phyloP scores from a whole-genome alignment of 129 eudicot species.

The Cynara cardunculus region DNA sequence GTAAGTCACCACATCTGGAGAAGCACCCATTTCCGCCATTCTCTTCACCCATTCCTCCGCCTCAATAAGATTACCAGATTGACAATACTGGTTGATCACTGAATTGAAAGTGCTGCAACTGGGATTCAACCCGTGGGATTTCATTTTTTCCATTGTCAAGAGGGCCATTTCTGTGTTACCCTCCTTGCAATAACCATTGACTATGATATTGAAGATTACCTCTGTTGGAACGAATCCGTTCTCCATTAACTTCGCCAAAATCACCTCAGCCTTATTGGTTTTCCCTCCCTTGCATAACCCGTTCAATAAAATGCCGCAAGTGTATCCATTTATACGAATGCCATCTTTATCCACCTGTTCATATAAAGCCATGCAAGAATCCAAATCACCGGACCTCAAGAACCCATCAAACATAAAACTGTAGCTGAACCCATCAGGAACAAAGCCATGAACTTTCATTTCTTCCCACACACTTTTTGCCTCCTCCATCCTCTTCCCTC shows the following conservation, averaged over 20 bases:
- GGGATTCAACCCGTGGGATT: constrained; percentile 12
- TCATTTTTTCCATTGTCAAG: constrained; percentile 8
- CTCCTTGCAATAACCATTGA: constrained; percentile 15
- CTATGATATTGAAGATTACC: constrained; percentile 12
- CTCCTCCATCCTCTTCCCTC: constrained; percentile 12
- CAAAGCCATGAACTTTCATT: constrained; percentile 15
- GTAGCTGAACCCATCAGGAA: constrained; percentile 21
- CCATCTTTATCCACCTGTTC: neutral
- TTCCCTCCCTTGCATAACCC: constrained; percentile 23
- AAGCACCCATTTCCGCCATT: constrained; percentile 15
- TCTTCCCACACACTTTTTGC: constrained; percentile 9
- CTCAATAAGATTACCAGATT: neutral
- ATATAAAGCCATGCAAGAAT: neutral
- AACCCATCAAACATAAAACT: constrained; percentile 22
- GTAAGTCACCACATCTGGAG: constrained; percentile 10
- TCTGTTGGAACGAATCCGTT: constrained; percentile 14
- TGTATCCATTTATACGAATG: neutral
- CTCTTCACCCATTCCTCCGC: constrained; percentile 24
- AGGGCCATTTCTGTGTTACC: constrained; percentile 8
- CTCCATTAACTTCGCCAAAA: neutral
- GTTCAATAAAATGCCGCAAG: constrained; percentile 18
- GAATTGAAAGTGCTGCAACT: constrained; percentile 17
- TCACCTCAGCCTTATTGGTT: constrained; percentile 13
- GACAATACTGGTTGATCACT: constrained; percentile 12
- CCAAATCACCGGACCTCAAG: neutral